phyloP scores from a whole-genome alignment of 192 early-diverging fungal species.

The Spizellomyces punctatus region DNA sequence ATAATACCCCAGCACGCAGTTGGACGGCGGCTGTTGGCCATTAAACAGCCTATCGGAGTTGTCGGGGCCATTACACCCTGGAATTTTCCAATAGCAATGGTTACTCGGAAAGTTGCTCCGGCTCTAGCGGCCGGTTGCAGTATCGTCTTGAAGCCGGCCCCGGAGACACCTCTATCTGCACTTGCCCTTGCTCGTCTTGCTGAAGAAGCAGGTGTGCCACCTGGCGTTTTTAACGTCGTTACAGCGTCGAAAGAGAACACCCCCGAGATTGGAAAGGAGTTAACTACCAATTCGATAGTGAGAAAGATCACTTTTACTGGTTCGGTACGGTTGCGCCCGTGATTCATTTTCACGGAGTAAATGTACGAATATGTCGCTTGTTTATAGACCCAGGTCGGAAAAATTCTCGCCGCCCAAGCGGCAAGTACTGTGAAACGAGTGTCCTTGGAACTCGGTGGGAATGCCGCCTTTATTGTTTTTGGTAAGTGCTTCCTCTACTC shows the following conservation, averaged over 20 bases:
- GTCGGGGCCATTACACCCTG: constrained; percentile 38
- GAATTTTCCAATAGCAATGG: constrained; percentile 89
- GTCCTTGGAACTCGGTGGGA: constrained; percentile 54
- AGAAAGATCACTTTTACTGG: constrained; percentile 81
- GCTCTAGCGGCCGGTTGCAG: constrained; percentile 80
- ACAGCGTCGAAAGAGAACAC: constrained; percentile 53
- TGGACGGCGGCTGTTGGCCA: constrained; percentile 61
- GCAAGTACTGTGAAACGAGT: constrained; percentile 55
- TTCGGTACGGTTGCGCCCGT: constrained; percentile 47
- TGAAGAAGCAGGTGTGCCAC: constrained; percentile 55
- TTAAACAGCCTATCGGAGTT: constrained; percentile 78
- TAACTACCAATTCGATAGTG: constrained; percentile 60
- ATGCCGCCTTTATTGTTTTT: constrained; percentile 56
- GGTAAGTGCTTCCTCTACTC: constrained; percentile 20
- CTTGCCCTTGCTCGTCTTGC: constrained; percentile 39
- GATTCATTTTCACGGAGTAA: constrained; percentile 9
- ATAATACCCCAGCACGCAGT: constrained; percentile 65
- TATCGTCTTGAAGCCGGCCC: constrained; percentile 68
- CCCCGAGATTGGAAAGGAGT: constrained; percentile 58
- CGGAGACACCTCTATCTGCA: constrained; percentile 42
- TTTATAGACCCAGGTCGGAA: constrained; percentile 64
- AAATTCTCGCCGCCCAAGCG: constrained; percentile 63
- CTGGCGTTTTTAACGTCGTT: constrained; percentile 71
- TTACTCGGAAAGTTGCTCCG: constrained; percentile 73
- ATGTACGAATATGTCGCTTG: background rate